Evolutionary conservation across 1,139 yeast genomes (phyloP).

Genomic region (Yamadazyma friedrichii): DNA sequence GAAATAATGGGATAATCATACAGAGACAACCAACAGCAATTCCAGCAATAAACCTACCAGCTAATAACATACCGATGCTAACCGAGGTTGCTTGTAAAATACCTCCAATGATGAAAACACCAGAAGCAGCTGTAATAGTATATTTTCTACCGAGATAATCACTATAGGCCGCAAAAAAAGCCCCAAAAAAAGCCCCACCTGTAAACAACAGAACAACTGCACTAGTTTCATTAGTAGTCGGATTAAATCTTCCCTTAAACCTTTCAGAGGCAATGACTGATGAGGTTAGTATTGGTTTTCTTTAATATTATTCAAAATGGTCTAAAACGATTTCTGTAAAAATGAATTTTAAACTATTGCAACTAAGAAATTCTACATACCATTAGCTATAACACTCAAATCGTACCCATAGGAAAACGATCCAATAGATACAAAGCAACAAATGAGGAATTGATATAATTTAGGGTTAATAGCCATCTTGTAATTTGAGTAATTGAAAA

Average conservation of each 20-base stretch:
- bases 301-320: no score
- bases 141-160: slow-evolving; percentile 20
- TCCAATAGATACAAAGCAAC: slow-evolving; percentile 27
- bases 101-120: slow-evolving; percentile 22
- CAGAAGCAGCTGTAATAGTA: slow-evolving; percentile 19
- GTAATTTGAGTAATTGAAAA: neutral
- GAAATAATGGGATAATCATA: slow-evolving; percentile 20
- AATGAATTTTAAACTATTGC: no score
- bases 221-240: slow-evolving; percentile 20
- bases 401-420: slow-evolving; percentile 28
- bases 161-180: slow-evolving; percentile 20
- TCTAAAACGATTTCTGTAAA: no score
- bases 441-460: slow-evolving; percentile 24
- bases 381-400: slow-evolving; percentile 22
- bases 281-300: no score
- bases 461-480: slow-evolving; percentile 19
- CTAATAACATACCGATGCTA: slow-evolving; percentile 19
- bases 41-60: slow-evolving; percentile 24
- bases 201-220: slow-evolving; percentile 28
- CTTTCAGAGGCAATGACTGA: slow-evolving; percentile 22
- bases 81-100: slow-evolving; percentile 23
- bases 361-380: no score
- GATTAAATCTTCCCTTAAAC: slow-evolving; percentile 16
- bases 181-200: slow-evolving; percentile 29
- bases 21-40: slow-evolving; percentile 21